Base-by-base conservation (phyloP, 2,329 filamentous ascomycete genomes). In the Leptodontidium sp. region DNA sequence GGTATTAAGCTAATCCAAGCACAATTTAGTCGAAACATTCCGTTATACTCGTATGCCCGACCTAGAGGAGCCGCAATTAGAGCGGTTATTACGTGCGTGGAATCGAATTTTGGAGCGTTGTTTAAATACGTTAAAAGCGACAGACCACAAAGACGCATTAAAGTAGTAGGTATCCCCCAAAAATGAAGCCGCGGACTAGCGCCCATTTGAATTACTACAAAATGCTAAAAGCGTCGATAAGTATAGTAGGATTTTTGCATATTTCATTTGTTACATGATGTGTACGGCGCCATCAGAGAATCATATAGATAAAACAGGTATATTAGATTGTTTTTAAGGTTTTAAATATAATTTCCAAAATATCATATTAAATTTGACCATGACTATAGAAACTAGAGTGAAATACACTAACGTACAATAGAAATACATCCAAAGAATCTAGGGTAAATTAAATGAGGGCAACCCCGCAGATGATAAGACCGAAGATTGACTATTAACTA, bases 401-500 rank as follows among this genome's bases (percentile, higher is more conserved):
- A n/a, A n/a, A n/a, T n/a, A n/a, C n/a, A n/a, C n/a, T n/a, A n/a
- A n/a, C n/a, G n/a, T n/a, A n/a, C n/a, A n/a, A n/a, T n/a, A n/a
- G n/a, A n/a, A n/a, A n/a, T 45, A 45, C 15, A 45, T 45, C 11
- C 14, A 45, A 45, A 45, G 43, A 45, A 45, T 45, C 43, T 14
- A 11, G 15, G 43, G 43, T 14, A 11, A 45, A 45, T 45, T 45
- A 45, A 17, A 45, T 45, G 14, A 45, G 43, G 43, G 43, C 14
- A 14, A 45, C 15, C 14, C 15, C 15, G 17, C 24, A 53, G 24
- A 53, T 53, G 14, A 53, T 21, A 24, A 53, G 21, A 53, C 26
- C 24, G 26, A 53, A 53, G 50, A 53, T 53, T 14, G 17, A 53
- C 26, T 32, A 53, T 53, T 53, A 53, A 53, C 24, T 45, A 45